Conservation (phyloP, 2,329 filamentous ascomycete genomes). For the Fusarium sp. region DNA sequence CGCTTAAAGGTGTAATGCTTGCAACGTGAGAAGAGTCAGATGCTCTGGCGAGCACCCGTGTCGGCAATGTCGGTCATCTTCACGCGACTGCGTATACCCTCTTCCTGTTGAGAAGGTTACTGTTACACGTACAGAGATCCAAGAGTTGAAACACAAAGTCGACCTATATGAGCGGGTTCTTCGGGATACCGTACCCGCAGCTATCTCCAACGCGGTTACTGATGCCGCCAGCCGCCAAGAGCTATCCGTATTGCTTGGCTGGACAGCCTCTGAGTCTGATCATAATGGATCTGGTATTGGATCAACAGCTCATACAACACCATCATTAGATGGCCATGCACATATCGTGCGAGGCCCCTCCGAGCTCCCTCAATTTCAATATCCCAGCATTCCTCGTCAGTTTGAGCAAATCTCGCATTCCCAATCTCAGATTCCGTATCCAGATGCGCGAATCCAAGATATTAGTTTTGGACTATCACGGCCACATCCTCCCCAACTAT, state of each 20-base stretch:
- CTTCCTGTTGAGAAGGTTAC: constrained; percentile 57
- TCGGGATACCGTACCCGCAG: constrained; percentile 50
- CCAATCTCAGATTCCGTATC: constrained; percentile 19
- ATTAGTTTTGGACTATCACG: constrained; percentile 11
- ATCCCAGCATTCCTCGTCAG: constrained; percentile 22
- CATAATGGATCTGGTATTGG: not conserved
- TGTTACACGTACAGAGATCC: constrained; percentile 55
- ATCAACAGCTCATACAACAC: constrained; percentile 11
- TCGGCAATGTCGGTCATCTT: constrained; percentile 56
- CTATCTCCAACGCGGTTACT: constrained; percentile 26
- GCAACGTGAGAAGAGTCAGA: constrained; percentile 64
- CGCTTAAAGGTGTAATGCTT: constrained; percentile 60
- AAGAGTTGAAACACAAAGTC: constrained; percentile 54
- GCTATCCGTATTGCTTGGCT: constrained; percentile 46
- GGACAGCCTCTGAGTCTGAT: constrained; percentile 37
- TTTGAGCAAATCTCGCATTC: constrained; percentile 15
- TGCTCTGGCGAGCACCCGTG: constrained; percentile 64
- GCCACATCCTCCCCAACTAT: constrained; percentile 6
- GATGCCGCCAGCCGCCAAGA: constrained; percentile 51
- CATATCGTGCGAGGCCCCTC: constrained; percentile 12
- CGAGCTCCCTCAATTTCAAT: constrained; percentile 31
- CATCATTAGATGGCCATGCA: constrained; percentile 12
- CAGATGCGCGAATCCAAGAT: constrained; percentile 24
- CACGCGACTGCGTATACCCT: constrained; percentile 62
- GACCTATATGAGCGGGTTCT: constrained; percentile 56